Evolutionary conservation across 805 yeast genomes (phyloP), one percentile per base, ranked within the genome.

Genomic region (Candida sanyiensis): DNA sequence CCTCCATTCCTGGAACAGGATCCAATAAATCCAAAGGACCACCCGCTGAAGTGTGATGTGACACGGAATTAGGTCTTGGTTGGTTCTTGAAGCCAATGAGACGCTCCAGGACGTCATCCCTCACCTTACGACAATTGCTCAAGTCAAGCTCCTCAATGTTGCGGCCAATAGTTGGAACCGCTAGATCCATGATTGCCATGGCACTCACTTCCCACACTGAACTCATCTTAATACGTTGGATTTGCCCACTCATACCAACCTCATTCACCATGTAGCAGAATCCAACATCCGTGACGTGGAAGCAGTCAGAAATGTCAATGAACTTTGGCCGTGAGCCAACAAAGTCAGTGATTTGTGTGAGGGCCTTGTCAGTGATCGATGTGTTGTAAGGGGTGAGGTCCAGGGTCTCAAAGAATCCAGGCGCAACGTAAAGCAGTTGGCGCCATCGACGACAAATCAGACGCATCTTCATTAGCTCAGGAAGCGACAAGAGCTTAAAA

Each of bases 161-260:
- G 24, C 67, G 63, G 7, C 88, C 88, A 23, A 81, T 77, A 48
- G 73, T 68, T 0, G 81, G 80, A 2, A 73, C 77, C 2, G 86
- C 72, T 29, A 83, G 58, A 55, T 83, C 90, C 87, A 83, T 80
- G 22, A 83, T 80, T 3, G 89, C 83, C 85, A 81, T 79, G 3
- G 87, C 85, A 43, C 80, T 73, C 7, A 83, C 76, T 48, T 80
- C 85, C 90, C 90, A 83, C 34, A 75, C 80, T 12, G 83, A 75
- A 44, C 66, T 68, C 87, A 83, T 80, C 43, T 67, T 70, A 35
- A 83, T 61, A 8, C 61, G 59, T 38, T 66, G 64, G 32, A 83
- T 70, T 23, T 68, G 66, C 3, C 87, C 87, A 28, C 75, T 55
- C 48, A 80, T 76, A 2, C 88, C 88, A 39, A 81, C 69, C 48